Percentiles rank a stretch among this genome's conserved stretches.
phyloP scores from a whole-genome alignment of 208 protist genomes.

The Angomonas ambiguus region DNA sequence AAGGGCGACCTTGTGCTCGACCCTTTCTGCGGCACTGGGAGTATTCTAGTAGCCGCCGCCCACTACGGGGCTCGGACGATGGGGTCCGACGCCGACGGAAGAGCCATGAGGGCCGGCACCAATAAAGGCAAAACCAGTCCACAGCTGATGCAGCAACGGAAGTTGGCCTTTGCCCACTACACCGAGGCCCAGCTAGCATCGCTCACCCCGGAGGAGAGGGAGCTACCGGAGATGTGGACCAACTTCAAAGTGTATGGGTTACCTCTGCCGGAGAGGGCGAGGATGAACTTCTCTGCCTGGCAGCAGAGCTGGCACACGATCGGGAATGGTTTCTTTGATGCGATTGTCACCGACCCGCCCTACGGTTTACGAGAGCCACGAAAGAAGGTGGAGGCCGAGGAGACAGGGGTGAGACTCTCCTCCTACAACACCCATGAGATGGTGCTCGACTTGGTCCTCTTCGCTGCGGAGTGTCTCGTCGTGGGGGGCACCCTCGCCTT shows the following conservation, averaged over 20 bases:
- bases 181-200: conserved; percentile 18
- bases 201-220: conserved; percentile 37
- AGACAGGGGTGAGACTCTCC: not conserved
- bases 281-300: conserved; percentile 84
- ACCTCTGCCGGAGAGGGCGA: conserved; percentile 56
- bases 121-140: conserved; percentile 38
- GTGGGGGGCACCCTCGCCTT: conserved; percentile 89
- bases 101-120: conserved; percentile 73
- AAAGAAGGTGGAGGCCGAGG: conserved; percentile 26
- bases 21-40: conserved; percentile 92
- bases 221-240: conserved; percentile 47
- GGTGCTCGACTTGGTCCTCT: conserved; percentile 87
- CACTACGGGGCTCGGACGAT: conserved; percentile 84
- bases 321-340: conserved; percentile 59
- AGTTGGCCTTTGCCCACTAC: conserved; percentile 41
- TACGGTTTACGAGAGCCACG: conserved; percentile 86
- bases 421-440: conserved; percentile 62
- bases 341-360: conserved; percentile 91
- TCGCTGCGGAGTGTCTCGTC: conserved; percentile 84
- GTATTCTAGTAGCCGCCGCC: conserved; percentile 76
- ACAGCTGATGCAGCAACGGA: conserved; percentile 69
- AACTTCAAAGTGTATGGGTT: conserved; percentile 91
- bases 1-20: conserved; percentile 73
- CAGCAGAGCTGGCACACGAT: conserved; percentile 20
- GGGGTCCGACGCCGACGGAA: conserved; percentile 88